Evolutionary conservation across 169 alveolate genomes (phyloP).

Genomic region (Neospora caninum): DNA sequence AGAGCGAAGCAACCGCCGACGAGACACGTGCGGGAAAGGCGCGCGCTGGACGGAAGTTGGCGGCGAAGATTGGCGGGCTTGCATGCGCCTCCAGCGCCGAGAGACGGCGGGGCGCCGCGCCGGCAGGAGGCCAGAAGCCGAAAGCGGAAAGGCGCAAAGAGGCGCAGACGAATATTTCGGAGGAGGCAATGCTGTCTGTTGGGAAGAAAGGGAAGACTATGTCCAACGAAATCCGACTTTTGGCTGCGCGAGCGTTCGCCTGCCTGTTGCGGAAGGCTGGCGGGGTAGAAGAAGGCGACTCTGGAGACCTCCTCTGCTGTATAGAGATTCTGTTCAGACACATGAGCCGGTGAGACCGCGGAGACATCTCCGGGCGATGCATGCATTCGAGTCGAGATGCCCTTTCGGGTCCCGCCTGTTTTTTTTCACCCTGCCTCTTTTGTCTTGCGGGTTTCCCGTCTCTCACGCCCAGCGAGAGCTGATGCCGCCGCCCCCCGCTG

Average conservation of each 20-base stretch:
- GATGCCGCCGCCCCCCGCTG: too few relatives aligned
- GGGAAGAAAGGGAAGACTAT: not conserved
- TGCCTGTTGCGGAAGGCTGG: slow-evolving; percentile 23
- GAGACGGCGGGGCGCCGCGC: not conserved
- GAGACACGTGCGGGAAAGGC: not conserved
- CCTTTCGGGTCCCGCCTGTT: too few relatives aligned
- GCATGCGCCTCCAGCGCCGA: not conserved
- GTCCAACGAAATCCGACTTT: not conserved
- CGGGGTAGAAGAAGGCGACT: not conserved
- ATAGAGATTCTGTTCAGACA: not conserved
- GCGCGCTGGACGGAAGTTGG: not conserved
- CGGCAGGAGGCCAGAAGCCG: not conserved
- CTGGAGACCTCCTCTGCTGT: not conserved
- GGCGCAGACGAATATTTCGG: not conserved
- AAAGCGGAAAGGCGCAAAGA: not conserved
- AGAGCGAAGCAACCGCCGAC: not conserved
- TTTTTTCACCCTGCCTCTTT: too few relatives aligned
- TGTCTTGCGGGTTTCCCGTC: too few relatives aligned
- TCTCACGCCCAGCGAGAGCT: too few relatives aligned
- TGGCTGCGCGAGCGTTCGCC: slow-evolving; percentile 12
- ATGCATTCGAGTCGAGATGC: too few relatives aligned
- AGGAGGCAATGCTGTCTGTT: not conserved
- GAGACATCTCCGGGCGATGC: too few relatives aligned
- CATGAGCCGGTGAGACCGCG: not conserved
- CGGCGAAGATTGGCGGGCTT: not conserved